Conservation (phyloP, 768 basidiomycete genomes). For the Phanerodontia chrysosporium region DNA sequence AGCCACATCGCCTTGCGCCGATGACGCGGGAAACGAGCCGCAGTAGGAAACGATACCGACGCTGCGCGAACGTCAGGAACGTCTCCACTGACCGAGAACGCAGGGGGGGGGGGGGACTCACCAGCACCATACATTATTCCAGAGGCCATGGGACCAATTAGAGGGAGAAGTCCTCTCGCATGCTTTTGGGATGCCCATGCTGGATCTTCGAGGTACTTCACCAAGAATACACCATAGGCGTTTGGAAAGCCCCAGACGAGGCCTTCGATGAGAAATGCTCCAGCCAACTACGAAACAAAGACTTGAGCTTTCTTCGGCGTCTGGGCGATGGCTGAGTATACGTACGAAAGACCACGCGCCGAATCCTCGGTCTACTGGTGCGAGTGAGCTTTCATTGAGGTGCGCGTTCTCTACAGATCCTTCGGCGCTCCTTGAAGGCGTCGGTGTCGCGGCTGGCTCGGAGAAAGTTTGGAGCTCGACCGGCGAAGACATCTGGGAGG, state of each 20-base stretch:
- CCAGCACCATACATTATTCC: slow-evolving; percentile 27
- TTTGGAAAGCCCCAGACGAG: slow-evolving; percentile 30
- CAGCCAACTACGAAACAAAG: slow-evolving; percentile 12
- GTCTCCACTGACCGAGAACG: not conserved
- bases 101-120: not conserved
- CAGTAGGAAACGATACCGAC: slow-evolving; percentile 21
- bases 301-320: not conserved
- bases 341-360: slow-evolving; percentile 14
- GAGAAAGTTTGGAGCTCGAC: not conserved
- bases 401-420: not conserved
- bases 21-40: slow-evolving; percentile 21
- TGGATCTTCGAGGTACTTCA: slow-evolving; percentile 22
- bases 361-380: slow-evolving; percentile 8
- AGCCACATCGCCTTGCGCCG: slow-evolving; percentile 20
- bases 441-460: not conserved
- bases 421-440: not conserved
- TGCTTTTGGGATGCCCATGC: slow-evolving; percentile 13
- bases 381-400: slow-evolving; percentile 1
- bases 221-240: slow-evolving; percentile 26
- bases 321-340: not conserved
- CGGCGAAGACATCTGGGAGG: no score
- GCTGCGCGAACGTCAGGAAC: slow-evolving; percentile 6
- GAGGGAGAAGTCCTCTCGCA: slow-evolving; percentile 19
- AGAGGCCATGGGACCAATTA: slow-evolving; percentile 25
- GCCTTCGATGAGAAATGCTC: slow-evolving; percentile 25